Percentiles rank a stretch among this genome's conserved stretches.
phyloP scores from a whole-genome alignment of 139 green algal genomes.

The Chlorella ohadii region DNA sequence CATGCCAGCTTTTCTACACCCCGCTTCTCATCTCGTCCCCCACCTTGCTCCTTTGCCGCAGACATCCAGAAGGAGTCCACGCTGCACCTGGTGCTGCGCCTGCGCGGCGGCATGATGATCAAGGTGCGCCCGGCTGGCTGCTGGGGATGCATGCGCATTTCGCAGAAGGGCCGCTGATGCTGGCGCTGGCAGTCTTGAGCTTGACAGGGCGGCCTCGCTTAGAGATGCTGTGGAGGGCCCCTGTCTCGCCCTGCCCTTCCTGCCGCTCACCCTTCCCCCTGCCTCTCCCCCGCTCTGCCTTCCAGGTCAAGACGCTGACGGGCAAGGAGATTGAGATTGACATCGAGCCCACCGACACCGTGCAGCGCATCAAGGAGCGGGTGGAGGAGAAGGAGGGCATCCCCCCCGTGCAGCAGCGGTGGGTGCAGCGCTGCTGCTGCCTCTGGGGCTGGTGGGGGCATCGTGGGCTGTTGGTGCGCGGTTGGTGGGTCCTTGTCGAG shows the following conservation, averaged over 20 bases:
- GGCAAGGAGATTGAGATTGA: conserved; percentile 99
- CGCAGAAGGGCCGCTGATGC: no score
- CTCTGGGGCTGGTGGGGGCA: no score
- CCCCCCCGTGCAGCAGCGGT: conserved; percentile 97
- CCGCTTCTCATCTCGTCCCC: no score
- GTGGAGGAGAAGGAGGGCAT: conserved; percentile 99
- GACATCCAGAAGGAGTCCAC: conserved; percentile 98
- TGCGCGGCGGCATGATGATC: conserved; percentile 83
- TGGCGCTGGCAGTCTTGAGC: no score
- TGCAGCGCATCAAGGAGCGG: conserved; percentile 99
- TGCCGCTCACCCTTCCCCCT: not conserved
- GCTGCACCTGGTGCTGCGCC: conserved; percentile 95
- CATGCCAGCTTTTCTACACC: no score
- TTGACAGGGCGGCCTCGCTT: no score
- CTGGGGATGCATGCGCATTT: not conserved
- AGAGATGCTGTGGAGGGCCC: no score
- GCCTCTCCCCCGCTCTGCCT: not conserved
- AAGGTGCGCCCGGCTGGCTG: conserved; percentile 62
- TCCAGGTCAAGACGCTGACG: conserved; percentile 93
- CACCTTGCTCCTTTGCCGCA: no score
- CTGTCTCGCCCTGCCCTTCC: not conserved
- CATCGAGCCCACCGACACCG: conserved; percentile 97
- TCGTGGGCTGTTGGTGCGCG: no score
- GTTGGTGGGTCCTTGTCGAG: no score
- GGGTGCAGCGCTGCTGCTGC: not conserved